Conservation (phyloP, 495 filamentous ascomycete genomes). For the Bacidia gigantensis region DNA sequence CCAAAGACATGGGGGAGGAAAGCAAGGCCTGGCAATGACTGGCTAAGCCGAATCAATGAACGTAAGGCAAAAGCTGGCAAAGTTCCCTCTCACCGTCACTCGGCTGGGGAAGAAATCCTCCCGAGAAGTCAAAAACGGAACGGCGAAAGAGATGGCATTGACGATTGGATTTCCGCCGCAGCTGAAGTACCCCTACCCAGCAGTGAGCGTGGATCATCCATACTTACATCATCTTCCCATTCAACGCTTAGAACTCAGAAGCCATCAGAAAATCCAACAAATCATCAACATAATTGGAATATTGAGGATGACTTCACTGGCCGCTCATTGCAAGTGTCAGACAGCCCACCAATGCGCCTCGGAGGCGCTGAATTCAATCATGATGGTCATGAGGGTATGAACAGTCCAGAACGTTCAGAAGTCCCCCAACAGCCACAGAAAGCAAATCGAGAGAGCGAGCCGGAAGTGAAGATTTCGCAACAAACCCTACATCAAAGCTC, state of each 20-base stretch:
- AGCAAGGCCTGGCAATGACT: constrained; percentile 36
- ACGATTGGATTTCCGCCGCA: constrained; percentile 20
- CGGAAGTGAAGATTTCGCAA: not conserved
- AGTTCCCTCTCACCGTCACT: constrained; percentile 13
- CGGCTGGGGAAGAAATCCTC: constrained; percentile 14
- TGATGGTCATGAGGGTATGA: constrained; percentile 43
- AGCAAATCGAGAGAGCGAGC: not conserved
- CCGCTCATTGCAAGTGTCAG: constrained; percentile 44
- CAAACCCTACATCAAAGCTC: not conserved
- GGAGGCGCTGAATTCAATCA: constrained; percentile 37
- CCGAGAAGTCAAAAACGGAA: constrained; percentile 3
- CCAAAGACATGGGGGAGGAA: constrained; percentile 47
- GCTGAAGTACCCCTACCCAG: constrained; percentile 33
- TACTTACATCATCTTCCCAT: constrained; percentile 22
- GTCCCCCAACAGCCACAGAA: too few relatives aligned
- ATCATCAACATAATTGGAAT: constrained; percentile 41
- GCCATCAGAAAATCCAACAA: constrained; percentile 26
- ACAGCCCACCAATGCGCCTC: constrained; percentile 40
- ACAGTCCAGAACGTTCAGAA: constrained; percentile 12
- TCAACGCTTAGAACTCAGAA: constrained; percentile 26
- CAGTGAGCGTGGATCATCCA: constrained; percentile 30
- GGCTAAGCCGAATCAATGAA: constrained; percentile 30
- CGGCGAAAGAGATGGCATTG: constrained; percentile 9
- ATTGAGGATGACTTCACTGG: constrained; percentile 48
- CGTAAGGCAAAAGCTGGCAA: constrained; percentile 15